Evolutionary conservation across 1,284 basidiomycete genomes (phyloP).

Genomic region (Ustilago vetiveriae): DNA sequence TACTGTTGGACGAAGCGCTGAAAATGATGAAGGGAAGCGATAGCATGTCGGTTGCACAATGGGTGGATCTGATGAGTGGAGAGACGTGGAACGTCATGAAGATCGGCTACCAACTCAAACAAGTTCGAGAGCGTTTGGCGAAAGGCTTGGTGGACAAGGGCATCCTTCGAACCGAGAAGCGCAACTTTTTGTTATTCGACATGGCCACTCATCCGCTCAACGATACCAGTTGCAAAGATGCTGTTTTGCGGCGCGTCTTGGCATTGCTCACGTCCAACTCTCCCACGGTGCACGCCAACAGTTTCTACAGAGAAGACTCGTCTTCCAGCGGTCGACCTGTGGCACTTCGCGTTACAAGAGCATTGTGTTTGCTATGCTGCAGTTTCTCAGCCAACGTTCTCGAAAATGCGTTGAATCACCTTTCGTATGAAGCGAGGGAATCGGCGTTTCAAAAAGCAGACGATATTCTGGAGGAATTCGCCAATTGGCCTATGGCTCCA

Average conservation of each 20-base stretch:
- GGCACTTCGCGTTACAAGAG: slow-evolving; percentile 53
- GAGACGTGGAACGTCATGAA: slow-evolving; percentile 67
- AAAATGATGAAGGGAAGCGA: slow-evolving; percentile 62
- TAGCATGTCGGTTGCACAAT: slow-evolving; percentile 57
- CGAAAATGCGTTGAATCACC: slow-evolving; percentile 63
- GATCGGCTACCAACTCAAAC: slow-evolving; percentile 65
- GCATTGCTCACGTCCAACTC: slow-evolving; percentile 54
- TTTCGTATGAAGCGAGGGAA: slow-evolving; percentile 60
- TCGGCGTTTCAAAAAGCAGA: slow-evolving; percentile 60
- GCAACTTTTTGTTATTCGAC: slow-evolving; percentile 66
- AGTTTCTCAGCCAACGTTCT: slow-evolving; percentile 63
- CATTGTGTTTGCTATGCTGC: slow-evolving; percentile 61
- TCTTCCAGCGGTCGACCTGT: slow-evolving; percentile 24
- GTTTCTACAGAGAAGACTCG: slow-evolving; percentile 58
- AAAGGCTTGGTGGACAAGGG: slow-evolving; percentile 67
- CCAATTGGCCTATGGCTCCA: slow-evolving; percentile 66
- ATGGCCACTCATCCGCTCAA: slow-evolving; percentile 67
- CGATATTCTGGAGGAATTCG: slow-evolving; percentile 60
- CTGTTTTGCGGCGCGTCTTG: slow-evolving; percentile 59
- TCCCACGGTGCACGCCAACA: slow-evolving; percentile 44
- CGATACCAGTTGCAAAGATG: slow-evolving; percentile 62
- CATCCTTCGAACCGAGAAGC: slow-evolving; percentile 65
- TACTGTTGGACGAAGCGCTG: slow-evolving; percentile 64
- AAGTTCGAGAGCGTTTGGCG: slow-evolving; percentile 65
- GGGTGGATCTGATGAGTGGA: slow-evolving; percentile 65